Conservation (phyloP, 305 asterid species). For the Striga hermonthica region DNA sequence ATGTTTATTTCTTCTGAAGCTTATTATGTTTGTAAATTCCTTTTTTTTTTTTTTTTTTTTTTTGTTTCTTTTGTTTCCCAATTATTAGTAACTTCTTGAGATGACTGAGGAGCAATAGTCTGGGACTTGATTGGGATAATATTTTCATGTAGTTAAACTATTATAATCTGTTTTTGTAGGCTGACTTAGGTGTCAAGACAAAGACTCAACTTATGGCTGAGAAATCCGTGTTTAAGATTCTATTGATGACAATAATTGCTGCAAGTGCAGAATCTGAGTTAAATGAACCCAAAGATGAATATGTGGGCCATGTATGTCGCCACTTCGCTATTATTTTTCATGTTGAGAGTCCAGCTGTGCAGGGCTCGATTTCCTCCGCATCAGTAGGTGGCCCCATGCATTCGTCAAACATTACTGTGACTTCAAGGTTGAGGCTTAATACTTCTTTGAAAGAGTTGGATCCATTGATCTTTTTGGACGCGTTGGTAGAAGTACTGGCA, state of each 20-base stretch:
- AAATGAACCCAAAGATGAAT: constrained; percentile 80
- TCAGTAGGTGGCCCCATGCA: constrained; percentile 59
- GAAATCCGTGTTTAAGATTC: constrained; percentile 91
- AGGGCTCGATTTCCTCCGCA: constrained; percentile 44
- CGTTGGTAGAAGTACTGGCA: constrained; percentile 88
- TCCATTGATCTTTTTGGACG: constrained; percentile 92
- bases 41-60: constrained; percentile 6
- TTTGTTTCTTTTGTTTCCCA: constrained; percentile 24
- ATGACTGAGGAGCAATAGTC: constrained; percentile 14
- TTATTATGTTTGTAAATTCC: background rate
- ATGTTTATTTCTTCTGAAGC: constrained; percentile 26
- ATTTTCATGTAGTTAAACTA: constrained; percentile 18
- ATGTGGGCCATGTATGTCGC: constrained; percentile 70
- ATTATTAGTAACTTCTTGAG: constrained; percentile 17
- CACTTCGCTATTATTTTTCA: constrained; percentile 98
- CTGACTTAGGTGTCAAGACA: constrained; percentile 98
- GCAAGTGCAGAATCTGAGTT: constrained; percentile 90
- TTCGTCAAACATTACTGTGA: constrained; percentile 51
- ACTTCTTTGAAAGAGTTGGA: constrained; percentile 91
- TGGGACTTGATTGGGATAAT: constrained; percentile 2
- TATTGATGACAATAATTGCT: constrained; percentile 89
- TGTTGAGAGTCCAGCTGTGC: constrained; percentile 60
- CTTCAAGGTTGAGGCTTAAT: constrained; percentile 61
- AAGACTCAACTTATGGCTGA: constrained; percentile 99
- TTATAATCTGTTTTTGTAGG: constrained; percentile 52